These are phyloP conservation scores for Tuber aestivum DNA, from an alignment of 495 filamentous ascomycete genomes.

Conservation along the genomic window DNA sequence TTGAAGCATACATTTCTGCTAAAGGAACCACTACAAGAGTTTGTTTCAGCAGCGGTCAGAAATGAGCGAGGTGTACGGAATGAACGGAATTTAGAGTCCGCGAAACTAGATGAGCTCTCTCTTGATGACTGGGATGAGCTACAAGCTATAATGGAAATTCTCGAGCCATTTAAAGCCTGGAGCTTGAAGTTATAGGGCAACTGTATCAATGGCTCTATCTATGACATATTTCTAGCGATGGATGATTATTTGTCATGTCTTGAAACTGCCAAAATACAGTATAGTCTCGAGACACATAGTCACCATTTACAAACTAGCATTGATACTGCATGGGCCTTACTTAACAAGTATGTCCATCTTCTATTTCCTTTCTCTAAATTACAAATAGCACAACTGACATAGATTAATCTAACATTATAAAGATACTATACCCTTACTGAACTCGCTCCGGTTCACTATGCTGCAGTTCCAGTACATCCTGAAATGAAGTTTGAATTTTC, in stretches of 20 bases:
- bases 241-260: background rate
- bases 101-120: background rate
- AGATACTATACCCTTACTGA: too few relatives aligned
- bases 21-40: slow-evolving; percentile 17
- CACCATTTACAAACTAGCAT: background rate
- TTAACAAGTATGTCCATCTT: too few relatives aligned
- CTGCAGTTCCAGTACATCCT: too few relatives aligned
- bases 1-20: slow-evolving; percentile 12
- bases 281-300: background rate
- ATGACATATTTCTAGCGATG: background rate
- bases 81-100: background rate
- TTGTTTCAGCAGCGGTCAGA: slow-evolving; percentile 8
- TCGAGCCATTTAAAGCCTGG: slow-evolving; percentile 16
- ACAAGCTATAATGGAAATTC: background rate
- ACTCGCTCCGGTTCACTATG: too few relatives aligned
- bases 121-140: background rate
- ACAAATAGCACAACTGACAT: too few relatives aligned
- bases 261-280: background rate
- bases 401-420: too few relatives aligned
- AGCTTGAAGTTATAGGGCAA: slow-evolving; percentile 7
- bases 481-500: too few relatives aligned
- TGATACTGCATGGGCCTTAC: background rate
- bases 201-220: slow-evolving; percentile 5
- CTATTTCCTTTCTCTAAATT: too few relatives aligned
- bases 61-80: background rate